A percentile compares a stretch with the other conserved stretches of the same genome.
phyloP scores from a whole-genome alignment of 345 rosid species.

The Corchorus olitorius region DNA sequence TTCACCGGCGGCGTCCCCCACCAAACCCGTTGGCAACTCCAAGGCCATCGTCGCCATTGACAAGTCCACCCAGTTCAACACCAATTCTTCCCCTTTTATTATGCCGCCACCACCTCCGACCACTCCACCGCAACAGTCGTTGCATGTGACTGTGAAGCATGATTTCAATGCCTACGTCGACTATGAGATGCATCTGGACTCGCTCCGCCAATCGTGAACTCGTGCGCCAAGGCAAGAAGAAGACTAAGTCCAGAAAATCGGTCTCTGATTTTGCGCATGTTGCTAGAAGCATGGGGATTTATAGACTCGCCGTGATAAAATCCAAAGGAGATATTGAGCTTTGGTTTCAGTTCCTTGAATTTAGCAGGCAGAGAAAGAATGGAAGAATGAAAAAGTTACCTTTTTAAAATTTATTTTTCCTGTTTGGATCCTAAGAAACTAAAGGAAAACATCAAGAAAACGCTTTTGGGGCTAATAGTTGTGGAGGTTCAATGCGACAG shows the following conservation, averaged over 20 bases:
- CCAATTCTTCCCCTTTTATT: constrained; percentile 31
- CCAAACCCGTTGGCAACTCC: constrained; percentile 44
- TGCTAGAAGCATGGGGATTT: constrained; percentile 65
- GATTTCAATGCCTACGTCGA: constrained; percentile 83
- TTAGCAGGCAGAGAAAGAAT: constrained; percentile 65
- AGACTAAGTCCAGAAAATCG: constrained; percentile 50
- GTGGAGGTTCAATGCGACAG: constrained; percentile 56
- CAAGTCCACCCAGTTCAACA: constrained; percentile 51
- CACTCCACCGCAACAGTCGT: constrained; percentile 32
- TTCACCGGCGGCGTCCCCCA: constrained; percentile 66
- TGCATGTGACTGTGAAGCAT: constrained; percentile 83
- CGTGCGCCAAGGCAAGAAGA: constrained; percentile 29
- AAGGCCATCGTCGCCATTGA: constrained; percentile 55
- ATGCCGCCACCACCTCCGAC: constrained; percentile 31
- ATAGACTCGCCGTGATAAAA: constrained; percentile 70
- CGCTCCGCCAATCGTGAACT: constrained; percentile 48
- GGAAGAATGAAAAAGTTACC: constrained; percentile 89
- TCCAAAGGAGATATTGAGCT: constrained; percentile 80
- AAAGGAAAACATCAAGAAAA: not conserved
- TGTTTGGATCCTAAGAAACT: constrained; percentile 15
- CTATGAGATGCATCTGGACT: constrained; percentile 73
- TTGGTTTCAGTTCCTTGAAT: constrained; percentile 89
- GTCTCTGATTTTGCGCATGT: constrained; percentile 70
- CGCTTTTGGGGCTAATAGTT: constrained; percentile 34
- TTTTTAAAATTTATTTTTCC: not conserved